Evolutionary conservation across 306 rosid genomes (phyloP).

Genomic region (Dicorynia guianensis): DNA sequence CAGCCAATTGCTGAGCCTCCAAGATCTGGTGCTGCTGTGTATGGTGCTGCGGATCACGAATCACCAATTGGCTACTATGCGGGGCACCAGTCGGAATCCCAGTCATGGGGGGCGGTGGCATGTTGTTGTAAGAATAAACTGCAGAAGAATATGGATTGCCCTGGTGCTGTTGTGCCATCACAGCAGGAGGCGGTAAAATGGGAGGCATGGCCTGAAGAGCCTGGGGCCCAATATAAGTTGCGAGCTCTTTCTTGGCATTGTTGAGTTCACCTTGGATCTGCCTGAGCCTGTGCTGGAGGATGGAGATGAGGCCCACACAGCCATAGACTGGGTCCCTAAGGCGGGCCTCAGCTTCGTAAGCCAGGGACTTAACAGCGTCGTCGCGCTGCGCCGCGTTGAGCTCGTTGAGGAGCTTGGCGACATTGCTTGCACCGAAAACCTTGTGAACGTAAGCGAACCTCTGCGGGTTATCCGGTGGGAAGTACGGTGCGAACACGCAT

Average conservation of each 20-base stretch:
- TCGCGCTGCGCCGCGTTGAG: conserved; percentile 58
- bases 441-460: conserved; percentile 69
- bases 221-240: conserved; percentile 55
- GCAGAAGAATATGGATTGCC: conserved; percentile 36
- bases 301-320: conserved; percentile 68
- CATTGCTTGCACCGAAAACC: conserved; percentile 85
- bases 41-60: conserved; percentile 47
- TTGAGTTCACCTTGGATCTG: conserved; percentile 51
- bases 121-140: conserved; percentile 41
- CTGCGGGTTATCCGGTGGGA: conserved; percentile 77
- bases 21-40: conserved; percentile 45
- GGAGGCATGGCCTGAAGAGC: conserved; percentile 46
- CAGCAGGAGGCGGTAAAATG: conserved; percentile 25
- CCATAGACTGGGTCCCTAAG: conserved; percentile 78
- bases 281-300: conserved; percentile 60
- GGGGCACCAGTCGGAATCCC: conserved; percentile 9
- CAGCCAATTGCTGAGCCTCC: conserved; percentile 66
- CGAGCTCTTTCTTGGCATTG: conserved; percentile 60
- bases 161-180: conserved; percentile 34
- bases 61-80: conserved; percentile 36
- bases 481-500: conserved; percentile 81
- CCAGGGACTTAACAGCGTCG: conserved; percentile 78
- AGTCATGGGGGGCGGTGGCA: conserved; percentile 34
- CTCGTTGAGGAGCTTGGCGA: conserved; percentile 69
- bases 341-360: conserved; percentile 81